phyloP scores from a whole-genome alignment of 768 basidiomycete species.

The Phylloporus scabripes region DNA sequence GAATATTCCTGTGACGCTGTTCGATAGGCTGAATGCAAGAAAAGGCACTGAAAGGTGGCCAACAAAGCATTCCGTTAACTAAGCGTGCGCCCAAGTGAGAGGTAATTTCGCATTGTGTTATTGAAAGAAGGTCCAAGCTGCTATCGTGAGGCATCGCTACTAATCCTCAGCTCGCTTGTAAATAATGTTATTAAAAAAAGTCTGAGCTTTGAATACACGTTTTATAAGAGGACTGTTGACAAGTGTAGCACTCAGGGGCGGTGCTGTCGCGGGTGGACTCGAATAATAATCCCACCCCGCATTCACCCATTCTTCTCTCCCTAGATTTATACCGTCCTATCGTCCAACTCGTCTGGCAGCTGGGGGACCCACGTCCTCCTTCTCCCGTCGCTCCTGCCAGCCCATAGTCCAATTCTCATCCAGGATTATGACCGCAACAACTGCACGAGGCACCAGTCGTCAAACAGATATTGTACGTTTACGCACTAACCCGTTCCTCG shows the following conservation, averaged over 20 bases:
- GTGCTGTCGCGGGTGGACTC: conserved; percentile 4
- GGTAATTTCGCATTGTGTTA: neutral
- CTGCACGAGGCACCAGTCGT: conserved; percentile 9
- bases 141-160: neutral
- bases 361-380: conserved; percentile 8
- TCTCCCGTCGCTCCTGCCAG: neutral
- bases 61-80: neutral
- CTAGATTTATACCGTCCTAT: conserved; percentile 1
- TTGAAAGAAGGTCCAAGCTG: no score
- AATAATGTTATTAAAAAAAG: neutral
- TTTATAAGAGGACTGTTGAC: neutral
- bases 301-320: conserved; percentile 2
- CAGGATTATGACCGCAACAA: conserved; percentile 16
- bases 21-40: conserved; percentile 5
- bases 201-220: neutral
- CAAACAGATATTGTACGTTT: conserved; percentile 18
- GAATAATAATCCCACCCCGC: conserved; percentile 9
- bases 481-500: neutral
- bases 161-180: neutral
- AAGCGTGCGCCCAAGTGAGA: neutral
- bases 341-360: neutral
- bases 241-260: neutral
- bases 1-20: neutral
- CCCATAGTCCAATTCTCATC: neutral
- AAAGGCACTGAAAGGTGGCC: neutral